A percentile compares a stretch with the other conserved stretches of the same genome.
Conservation (phyloP, 2,329 filamentous ascomycete genomes). For the Colletotrichum acutatum region DNA sequence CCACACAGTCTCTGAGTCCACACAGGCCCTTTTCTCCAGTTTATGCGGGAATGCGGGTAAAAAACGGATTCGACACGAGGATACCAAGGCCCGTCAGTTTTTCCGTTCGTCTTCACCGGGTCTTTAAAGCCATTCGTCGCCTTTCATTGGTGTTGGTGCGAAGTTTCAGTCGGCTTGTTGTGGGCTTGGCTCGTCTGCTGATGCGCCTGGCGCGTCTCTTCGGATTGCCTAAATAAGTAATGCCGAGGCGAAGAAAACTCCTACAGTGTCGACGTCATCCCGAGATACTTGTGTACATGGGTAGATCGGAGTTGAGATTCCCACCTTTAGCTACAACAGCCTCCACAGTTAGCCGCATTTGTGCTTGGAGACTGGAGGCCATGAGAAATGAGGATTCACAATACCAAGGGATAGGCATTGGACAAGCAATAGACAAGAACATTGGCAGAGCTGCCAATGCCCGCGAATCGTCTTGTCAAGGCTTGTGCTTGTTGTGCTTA, state of each 20-base stretch:
- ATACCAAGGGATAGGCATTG: not conserved
- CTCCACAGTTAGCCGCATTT: constrained; percentile 18
- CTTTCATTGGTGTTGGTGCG: constrained; percentile 1
- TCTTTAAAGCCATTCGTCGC: not conserved
- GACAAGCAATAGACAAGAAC: constrained; percentile 32
- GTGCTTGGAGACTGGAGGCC: not conserved
- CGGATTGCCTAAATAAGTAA: constrained; percentile 19
- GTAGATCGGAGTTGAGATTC: constrained; percentile 11
- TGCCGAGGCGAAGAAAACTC: not conserved
- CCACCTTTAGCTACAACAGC: not conserved
- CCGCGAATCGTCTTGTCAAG: not conserved
- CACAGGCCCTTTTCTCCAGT: not conserved
- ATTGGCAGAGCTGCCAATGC: constrained; percentile 14
- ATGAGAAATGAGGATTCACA: not conserved
- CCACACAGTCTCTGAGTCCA: no score
- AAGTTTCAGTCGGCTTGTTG: not conserved
- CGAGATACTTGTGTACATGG: not conserved
- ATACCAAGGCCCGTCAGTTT: not conserved
- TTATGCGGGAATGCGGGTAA: constrained; percentile 14
- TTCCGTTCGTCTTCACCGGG: not conserved
- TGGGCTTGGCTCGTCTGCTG: constrained; percentile 16
- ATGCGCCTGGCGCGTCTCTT: constrained; percentile 10
- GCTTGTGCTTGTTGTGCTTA: constrained; percentile 11
- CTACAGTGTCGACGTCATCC: constrained; percentile 21
- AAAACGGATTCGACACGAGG: not conserved